These are phyloP conservation scores for Tulasnella calospora DNA, from an alignment of 768 basidiomycete species.

Conservation along the genomic window DNA sequence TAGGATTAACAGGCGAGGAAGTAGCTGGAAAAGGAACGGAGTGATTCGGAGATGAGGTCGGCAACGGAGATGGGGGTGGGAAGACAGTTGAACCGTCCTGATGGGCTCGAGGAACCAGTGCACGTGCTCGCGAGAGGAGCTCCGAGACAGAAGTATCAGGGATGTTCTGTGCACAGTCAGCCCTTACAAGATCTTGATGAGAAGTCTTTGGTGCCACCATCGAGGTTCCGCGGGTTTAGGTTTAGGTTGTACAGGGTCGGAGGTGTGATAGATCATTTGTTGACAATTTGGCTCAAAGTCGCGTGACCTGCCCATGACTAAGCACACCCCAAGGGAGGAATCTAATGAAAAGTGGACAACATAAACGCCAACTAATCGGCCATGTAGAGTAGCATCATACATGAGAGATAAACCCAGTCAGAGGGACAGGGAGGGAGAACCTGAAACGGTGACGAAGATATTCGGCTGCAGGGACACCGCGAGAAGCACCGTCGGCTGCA, in stretches of 20 bases:
- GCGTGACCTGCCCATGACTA: too few species aligned
- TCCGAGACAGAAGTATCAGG: background rate
- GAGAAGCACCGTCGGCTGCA: background rate
- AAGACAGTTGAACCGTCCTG: background rate
- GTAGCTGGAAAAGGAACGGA: background rate
- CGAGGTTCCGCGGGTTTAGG: background rate
- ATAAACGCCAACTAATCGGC: too few species aligned
- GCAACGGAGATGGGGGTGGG: background rate
- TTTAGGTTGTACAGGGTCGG: too few species aligned
- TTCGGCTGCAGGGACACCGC: background rate
- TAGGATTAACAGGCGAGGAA: background rate
- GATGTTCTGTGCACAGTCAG: background rate
- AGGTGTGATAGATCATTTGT: too few species aligned
- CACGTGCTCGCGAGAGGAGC: background rate
- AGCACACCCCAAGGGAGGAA: too few species aligned
- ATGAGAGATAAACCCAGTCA: background rate
- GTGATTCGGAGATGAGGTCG: background rate
- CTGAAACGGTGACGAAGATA: background rate
- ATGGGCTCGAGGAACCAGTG: background rate
- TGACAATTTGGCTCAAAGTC: too few species aligned
- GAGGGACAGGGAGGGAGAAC: background rate
- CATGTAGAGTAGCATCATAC: too few species aligned
- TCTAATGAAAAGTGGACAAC: too few species aligned
- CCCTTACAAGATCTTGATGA: background rate
- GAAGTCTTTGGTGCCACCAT: background rate